Evolutionary conservation across 148 eudicot species (phyloP).

Genomic region (Spergularia marina): DNA sequence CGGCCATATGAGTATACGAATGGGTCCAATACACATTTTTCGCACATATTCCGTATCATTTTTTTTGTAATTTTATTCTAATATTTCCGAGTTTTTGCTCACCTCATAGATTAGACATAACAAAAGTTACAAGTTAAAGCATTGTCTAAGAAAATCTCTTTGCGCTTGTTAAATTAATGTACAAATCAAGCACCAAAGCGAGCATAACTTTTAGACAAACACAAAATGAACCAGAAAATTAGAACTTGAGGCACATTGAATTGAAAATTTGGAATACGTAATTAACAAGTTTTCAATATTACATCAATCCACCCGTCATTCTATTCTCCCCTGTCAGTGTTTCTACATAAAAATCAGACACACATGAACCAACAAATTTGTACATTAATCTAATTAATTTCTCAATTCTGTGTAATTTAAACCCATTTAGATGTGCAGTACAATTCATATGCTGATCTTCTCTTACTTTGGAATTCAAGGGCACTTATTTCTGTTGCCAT

Average conservation of each 20-base stretch:
- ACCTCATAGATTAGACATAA: too few relatives aligned
- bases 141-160: too few relatives aligned
- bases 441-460: not conserved
- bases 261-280: not conserved
- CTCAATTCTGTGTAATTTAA: not conserved
- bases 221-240: too few relatives aligned
- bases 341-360: not conserved
- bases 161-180: too few relatives aligned
- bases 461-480: slow-evolving; percentile 26
- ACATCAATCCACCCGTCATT: slow-evolving; percentile 6
- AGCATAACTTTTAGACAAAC: too few relatives aligned
- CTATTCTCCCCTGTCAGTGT: not conserved
- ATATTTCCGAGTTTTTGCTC: too few relatives aligned
- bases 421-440: not conserved
- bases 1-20: too few relatives aligned
- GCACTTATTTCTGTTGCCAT: slow-evolving; percentile 41
- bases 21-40: too few relatives aligned
- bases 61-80: too few relatives aligned
- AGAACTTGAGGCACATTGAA: not conserved
- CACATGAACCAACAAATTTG: not conserved
- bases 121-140: too few relatives aligned
- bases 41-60: too few relatives aligned
- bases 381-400: not conserved
- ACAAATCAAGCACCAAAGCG: too few relatives aligned
- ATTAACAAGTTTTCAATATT: not conserved